A percentile compares a stretch with the other conserved stretches of the same genome.
Conservation (phyloP, 345 rosid genomes). For the Populus ilicifolia region DNA sequence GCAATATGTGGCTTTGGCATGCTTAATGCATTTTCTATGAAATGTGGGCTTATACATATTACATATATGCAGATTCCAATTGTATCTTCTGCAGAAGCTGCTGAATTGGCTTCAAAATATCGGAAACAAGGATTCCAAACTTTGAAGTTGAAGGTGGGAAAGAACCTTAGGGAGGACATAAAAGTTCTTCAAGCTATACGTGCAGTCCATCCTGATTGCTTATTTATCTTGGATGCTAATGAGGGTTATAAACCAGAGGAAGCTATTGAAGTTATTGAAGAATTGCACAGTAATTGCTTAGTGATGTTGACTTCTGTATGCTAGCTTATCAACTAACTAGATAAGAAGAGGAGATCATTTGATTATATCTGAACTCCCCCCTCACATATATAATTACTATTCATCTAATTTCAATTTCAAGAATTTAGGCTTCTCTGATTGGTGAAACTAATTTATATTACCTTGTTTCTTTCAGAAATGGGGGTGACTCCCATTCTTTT, state of each 20-base stretch:
- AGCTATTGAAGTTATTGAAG: constrained; percentile 79
- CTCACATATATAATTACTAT: not conserved
- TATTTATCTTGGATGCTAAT: constrained; percentile 89
- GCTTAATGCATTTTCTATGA: not conserved
- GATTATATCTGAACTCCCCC: not conserved
- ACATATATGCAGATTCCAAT: constrained; percentile 76
- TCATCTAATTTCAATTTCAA: not conserved
- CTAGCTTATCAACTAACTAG: not conserved
- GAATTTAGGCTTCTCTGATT: not conserved
- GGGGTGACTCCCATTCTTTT: constrained; percentile 84
- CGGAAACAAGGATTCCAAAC: constrained; percentile 65
- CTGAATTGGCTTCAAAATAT: constrained; percentile 68
- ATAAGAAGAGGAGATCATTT: not conserved
- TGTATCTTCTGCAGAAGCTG: constrained; percentile 72
- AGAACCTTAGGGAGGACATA: constrained; percentile 65
- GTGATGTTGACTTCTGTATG: not conserved
- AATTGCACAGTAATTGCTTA: constrained; percentile 52
- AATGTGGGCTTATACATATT: constrained; percentile 6
- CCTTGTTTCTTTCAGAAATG: constrained; percentile 50
- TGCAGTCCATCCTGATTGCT: constrained; percentile 62
- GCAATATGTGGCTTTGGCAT: not conserved
- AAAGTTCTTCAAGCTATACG: constrained; percentile 86
- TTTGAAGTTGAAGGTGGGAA: constrained; percentile 93
- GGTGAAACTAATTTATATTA: not conserved
- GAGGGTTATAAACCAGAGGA: constrained; percentile 78